Base-by-base conservation (phyloP, 2,329 filamentous ascomycete species). In the Cladosporium sp. region DNA sequence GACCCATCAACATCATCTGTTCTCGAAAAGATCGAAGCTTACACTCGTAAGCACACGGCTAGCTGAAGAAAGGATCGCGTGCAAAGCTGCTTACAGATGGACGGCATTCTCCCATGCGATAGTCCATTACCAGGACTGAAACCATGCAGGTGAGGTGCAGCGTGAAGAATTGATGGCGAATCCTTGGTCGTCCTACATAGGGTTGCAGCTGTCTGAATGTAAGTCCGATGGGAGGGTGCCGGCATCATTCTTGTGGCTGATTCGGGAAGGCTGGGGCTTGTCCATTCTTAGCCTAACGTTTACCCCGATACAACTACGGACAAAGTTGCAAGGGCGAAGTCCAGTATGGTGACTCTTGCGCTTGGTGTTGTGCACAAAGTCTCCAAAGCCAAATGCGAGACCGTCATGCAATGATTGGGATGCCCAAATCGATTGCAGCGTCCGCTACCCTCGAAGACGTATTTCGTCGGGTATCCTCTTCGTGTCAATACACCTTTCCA, bases 381-480 rank as follows among this genome's bases (percentile, higher is more conserved):
- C 18, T 46, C 43, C 20, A 46, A n/a, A 19, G 27, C 35, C 7
- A 46, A 32, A 13, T 46, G 43, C n/a, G 32, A 36, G 4, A 18
- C 18, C 7, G 18, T 46, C 43, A 46, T 38, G 20, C 43, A 46
- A 8, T 46, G 43, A 8, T 46, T 46, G 3, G 32, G 13, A 15
- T 45, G 42, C 1, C 43, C 32, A 9, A 8, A 46, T 0, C 12
- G 12, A 9, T 46, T 46, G 15, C 43, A 46, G n/a, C 43, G 25
- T 12, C 18, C 43, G n/a, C 43, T 46, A 7, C 43, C 43, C 27
- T 46, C 43, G 20, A 38, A 46, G 32, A 46, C 20, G 8, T 29
- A 38, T 6, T 9, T 27, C 1, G 1, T n/a, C 7, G 13, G 4
- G 11, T 8, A 3, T 9, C 16, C 2, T 3, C 9, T 27, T 12